A percentile compares a stretch with the other conserved stretches of the same genome.
These are phyloP conservation scores for Aspergillus diversus DNA, from an alignment of 495 filamentous ascomycete species.

Conservation along the genomic window DNA sequence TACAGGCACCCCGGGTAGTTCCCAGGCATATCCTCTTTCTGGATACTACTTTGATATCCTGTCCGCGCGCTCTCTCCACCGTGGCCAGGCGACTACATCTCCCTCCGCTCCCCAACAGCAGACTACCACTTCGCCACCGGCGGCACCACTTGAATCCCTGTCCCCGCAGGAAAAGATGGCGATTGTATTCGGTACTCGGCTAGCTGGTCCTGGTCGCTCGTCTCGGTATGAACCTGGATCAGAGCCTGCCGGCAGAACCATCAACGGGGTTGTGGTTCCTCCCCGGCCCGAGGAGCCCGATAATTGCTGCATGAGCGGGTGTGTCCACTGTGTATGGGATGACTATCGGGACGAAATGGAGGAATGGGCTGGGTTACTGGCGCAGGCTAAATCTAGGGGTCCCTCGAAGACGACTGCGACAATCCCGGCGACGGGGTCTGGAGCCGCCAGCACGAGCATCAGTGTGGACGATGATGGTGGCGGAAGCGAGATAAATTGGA, in stretches of 20 bases:
- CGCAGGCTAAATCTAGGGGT: slow-evolving; percentile 54
- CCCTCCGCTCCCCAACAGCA: slow-evolving; percentile 27
- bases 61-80: slow-evolving; percentile 35
- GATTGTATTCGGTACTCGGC: slow-evolving; percentile 76
- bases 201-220: slow-evolving; percentile 70
- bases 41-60: slow-evolving; percentile 47
- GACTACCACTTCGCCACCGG: slow-evolving; percentile 31
- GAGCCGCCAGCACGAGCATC: slow-evolving; percentile 56
- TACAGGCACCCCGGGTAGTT: slow-evolving; percentile 7
- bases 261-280: slow-evolving; percentile 82
- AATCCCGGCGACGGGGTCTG: slow-evolving; percentile 42
- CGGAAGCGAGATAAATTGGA: slow-evolving; percentile 71
- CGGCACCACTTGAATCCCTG: slow-evolving; percentile 29
- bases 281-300: slow-evolving; percentile 88
- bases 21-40: slow-evolving; percentile 46
- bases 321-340: slow-evolving; percentile 98
- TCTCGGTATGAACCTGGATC: slow-evolving; percentile 58
- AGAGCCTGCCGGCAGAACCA: slow-evolving; percentile 53
- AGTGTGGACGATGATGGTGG: slow-evolving; percentile 86
- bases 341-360: slow-evolving; percentile 87
- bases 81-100: slow-evolving; percentile 28
- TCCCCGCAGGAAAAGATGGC: slow-evolving; percentile 58
- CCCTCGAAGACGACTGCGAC: slow-evolving; percentile 31
- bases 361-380: slow-evolving; percentile 69
- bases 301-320: slow-evolving; percentile 99